Evolutionary conservation across 116 monocot species (phyloP).

Genomic region (Phalaenopsis hybrid): DNA sequence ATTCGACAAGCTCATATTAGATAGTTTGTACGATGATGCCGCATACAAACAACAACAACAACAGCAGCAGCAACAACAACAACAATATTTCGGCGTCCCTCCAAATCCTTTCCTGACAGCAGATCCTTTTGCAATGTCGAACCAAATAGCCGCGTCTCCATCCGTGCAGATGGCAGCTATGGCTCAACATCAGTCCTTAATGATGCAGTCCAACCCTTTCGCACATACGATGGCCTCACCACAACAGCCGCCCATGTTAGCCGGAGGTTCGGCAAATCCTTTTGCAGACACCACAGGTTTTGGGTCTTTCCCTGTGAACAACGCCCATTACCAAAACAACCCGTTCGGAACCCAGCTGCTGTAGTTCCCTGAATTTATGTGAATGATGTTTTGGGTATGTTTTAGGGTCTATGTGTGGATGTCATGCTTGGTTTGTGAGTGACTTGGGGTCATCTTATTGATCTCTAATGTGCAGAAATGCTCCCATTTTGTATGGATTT

Average conservation of each 20-base stretch:
- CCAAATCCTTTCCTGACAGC: constrained; percentile 74
- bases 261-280: constrained; percentile 45
- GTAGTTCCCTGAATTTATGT: neutral
- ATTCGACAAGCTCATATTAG: constrained; percentile 73
- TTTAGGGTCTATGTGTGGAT: neutral
- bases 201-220: constrained; percentile 64
- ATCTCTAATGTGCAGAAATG: no score
- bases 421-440: constrained; percentile 6
- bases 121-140: constrained; percentile 55
- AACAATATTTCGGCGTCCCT: constrained; percentile 36
- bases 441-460: neutral
- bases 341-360: constrained; percentile 59
- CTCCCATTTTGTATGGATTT: no score
- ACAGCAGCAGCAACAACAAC: constrained; percentile 18
- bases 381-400: neutral
- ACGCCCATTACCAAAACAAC: constrained; percentile 49
- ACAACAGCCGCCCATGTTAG: constrained; percentile 24
- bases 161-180: constrained; percentile 84
- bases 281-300: constrained; percentile 56
- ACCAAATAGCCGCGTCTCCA: constrained; percentile 58
- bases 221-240: constrained; percentile 24
- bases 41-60: constrained; percentile 64
- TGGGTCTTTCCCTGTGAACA: constrained; percentile 43
- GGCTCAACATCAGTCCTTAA: constrained; percentile 55
- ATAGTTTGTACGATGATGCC: constrained; percentile 83